Evolutionary conservation across 306 rosid species (phyloP).

Genomic region (Carpinus viminea): DNA sequence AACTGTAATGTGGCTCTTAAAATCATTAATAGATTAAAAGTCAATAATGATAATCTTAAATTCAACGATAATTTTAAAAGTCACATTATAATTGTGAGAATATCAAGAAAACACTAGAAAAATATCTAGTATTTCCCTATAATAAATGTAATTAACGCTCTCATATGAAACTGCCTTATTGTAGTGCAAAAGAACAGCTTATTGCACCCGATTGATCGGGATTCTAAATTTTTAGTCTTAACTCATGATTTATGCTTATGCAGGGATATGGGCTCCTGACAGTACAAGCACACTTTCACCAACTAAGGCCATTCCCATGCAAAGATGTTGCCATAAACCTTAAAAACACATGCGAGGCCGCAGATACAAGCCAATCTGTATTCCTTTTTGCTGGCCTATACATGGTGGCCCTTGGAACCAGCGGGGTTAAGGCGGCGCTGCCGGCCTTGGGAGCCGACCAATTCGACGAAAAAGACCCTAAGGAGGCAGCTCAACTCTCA

Average conservation of each 20-base stretch:
- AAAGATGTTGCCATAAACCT: slow-evolving; percentile 33
- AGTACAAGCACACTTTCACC: slow-evolving; percentile 55
- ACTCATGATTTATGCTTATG: neutral
- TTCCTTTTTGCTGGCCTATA: slow-evolving; percentile 66
- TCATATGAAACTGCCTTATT: too few species aligned
- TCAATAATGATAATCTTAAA: too few species aligned
- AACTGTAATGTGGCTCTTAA: too few species aligned
- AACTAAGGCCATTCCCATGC: slow-evolving; percentile 66
- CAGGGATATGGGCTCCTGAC: slow-evolving; percentile 72
- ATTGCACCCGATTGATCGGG: too few species aligned
- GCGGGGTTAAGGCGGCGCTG: slow-evolving; percentile 74
- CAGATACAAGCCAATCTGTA: slow-evolving; percentile 40
- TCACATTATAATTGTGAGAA: too few species aligned
- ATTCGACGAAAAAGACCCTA: slow-evolving; percentile 65
- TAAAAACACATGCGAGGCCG: slow-evolving; percentile 43
- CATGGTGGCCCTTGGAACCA: slow-evolving; percentile 69
- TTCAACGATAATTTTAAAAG: too few species aligned
- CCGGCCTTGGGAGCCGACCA: slow-evolving; percentile 88
- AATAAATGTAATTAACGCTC: too few species aligned
- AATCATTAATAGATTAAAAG: too few species aligned
- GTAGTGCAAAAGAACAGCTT: too few species aligned
- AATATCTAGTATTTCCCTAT: too few species aligned
- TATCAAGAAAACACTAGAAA: too few species aligned
- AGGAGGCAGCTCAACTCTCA: slow-evolving; percentile 56
- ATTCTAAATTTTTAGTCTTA: too few species aligned